Base-by-base conservation (phyloP, 208 protist species). In the Crithidia fasciculata region DNA sequence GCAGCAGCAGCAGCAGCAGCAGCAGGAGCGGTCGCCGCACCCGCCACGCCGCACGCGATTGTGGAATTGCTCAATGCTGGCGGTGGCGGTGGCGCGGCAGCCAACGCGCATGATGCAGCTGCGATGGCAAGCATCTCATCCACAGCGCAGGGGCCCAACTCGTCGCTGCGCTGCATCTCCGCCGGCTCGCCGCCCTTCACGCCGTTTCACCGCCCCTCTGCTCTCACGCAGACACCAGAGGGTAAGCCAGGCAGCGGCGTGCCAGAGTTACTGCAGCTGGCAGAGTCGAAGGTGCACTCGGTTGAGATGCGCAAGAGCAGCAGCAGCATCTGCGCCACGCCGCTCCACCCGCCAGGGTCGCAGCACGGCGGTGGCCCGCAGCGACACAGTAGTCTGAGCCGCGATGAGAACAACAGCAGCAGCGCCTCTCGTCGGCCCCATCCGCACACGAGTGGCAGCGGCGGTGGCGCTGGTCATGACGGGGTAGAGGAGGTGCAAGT, bases 181-280 rank as follows among this genome's bases (percentile, higher is more conserved):
- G 49, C 36, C 6, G 15, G 15, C 16, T 69, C 63, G 43, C 58
- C 68, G 47, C 40, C 57, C 68, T 55, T 65, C 45, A 65, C 44
- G 15, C 47, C 68, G 13, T 70, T 70, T 10, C 53, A 59, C 43
- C 28, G 37, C 2, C 37, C 57, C 5, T 28, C 36, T n/a, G 44
- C 56, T 53, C 40, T 76, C 12, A 54, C 65, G 50, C 45, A 61
- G 45, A 63, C 49, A 39, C 56, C 65, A n/a, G 52, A 54, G 15
- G 55, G 64, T 8, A 78, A 63, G 57, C 36, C 57, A n/a, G 64
- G 52, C 43, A 70, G 60, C 6, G 53, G 60, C 3, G 67, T 66
- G 18, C 66, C 9, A 45, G 58, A 79, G 61, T 60, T 65, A 16
- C 8, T 68, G 43, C 54, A 44, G 43, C 45, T 65, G 28, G 61